phyloP scores from a whole-genome alignment of 1,139 yeast species.

The Taphrina flavorubra region DNA sequence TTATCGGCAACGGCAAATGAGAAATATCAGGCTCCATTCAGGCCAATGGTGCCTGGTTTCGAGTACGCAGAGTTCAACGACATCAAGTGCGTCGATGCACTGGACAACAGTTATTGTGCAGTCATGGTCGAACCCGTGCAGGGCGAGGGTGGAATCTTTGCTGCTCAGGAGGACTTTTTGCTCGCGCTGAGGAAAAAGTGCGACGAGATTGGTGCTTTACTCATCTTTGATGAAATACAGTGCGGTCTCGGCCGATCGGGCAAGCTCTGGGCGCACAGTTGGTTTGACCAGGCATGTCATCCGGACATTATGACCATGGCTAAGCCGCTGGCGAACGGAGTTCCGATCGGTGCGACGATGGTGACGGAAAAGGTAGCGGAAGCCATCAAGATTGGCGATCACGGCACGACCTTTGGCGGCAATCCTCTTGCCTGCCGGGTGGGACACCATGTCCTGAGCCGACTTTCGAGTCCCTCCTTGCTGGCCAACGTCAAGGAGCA shows the following conservation, averaged over 20 bases:
- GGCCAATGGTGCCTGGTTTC: conserved; percentile 88
- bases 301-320: conserved; percentile 96
- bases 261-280: conserved; percentile 86
- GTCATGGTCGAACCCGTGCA: conserved; percentile 95
- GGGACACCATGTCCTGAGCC: conserved; percentile 74
- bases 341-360: conserved; percentile 94
- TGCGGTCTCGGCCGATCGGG: conserved; percentile 97
- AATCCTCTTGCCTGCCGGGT: conserved; percentile 89
- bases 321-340: conserved; percentile 96
- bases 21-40: conserved; percentile 88
- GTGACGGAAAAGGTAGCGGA: conserved; percentile 77
- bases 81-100: conserved; percentile 61
- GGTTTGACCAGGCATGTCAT: conserved; percentile 68
- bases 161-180: conserved; percentile 68
- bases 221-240: conserved; percentile 94
- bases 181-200: conserved; percentile 71
- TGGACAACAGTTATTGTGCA: conserved; percentile 79
- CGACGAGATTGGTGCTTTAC: conserved; percentile 68
- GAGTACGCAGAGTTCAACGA: conserved; percentile 62
- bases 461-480: conserved; percentile 66
- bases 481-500: conserved; percentile 61
- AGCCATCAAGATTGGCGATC: conserved; percentile 84
- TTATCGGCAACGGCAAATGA: conserved; percentile 89
- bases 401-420: conserved; percentile 98
- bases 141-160: conserved; percentile 95